These are phyloP conservation scores for Breynia disticha DNA, from an alignment of 441 rosid species.

Conservation along the genomic window DNA sequence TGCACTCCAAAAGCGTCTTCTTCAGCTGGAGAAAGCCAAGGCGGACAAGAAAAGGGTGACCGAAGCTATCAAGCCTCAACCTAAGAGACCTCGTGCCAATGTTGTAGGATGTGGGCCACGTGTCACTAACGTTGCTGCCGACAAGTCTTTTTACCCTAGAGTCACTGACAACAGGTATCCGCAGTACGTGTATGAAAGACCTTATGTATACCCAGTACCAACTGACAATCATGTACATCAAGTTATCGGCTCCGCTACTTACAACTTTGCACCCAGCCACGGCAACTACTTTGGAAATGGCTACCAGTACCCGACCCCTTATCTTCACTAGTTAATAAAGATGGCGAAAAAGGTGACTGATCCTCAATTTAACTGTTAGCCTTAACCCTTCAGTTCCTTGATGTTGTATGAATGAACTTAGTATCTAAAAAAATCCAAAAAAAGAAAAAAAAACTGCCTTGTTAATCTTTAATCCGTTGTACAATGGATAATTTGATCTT, in stretches of 20 bases:
- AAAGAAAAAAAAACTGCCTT: constrained; percentile 17
- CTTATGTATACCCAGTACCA: constrained; percentile 50
- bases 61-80: constrained; percentile 79
- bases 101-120: constrained; percentile 55
- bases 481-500: constrained; percentile 37
- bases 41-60: constrained; percentile 79
- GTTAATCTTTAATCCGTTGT: constrained; percentile 46
- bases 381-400: constrained; percentile 43
- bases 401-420: constrained; percentile 63
- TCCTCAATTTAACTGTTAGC: constrained; percentile 64
- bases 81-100: constrained; percentile 81
- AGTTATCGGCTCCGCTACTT: constrained; percentile 43
- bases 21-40: constrained; percentile 87
- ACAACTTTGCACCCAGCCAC: constrained; percentile 58
- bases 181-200: constrained; percentile 72
- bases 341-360: constrained; percentile 45
- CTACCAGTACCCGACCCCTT: constrained; percentile 83
- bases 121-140: constrained; percentile 32
- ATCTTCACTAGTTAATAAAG: constrained; percentile 63
- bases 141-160: constrained; percentile 50
- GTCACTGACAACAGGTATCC: constrained; percentile 58
- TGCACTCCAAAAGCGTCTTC: constrained; percentile 57
- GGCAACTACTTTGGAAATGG: constrained; percentile 85
- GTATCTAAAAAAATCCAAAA: constrained; percentile 25
- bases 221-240: constrained; percentile 57